A percentile compares a stretch with the other conserved stretches of the same genome.
Evolutionary conservation across 352 stramenopile genomes (phyloP).

Genomic region (Phytophthora cajani): DNA sequence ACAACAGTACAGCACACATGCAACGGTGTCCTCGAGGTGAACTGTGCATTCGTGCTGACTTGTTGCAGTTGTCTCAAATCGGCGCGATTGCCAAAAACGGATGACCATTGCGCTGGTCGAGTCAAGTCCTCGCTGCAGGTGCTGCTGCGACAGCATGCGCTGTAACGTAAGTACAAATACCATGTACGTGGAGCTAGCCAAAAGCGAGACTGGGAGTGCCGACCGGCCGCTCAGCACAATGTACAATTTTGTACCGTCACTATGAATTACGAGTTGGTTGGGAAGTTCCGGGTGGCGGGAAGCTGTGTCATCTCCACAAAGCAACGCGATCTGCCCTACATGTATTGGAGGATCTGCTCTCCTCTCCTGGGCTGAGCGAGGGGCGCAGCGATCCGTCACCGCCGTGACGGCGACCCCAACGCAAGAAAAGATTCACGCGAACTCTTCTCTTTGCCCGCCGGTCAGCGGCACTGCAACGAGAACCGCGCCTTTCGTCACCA

Average conservation of each 20-base stretch:
- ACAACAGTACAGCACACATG: not conserved
- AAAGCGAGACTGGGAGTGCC: no score
- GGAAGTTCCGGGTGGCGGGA: not conserved
- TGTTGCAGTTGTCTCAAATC: not conserved
- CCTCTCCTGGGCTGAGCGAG: constrained; percentile 3
- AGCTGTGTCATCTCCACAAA: not conserved
- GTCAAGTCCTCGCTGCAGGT: not conserved
- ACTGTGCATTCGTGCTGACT: not conserved
- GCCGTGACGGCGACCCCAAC: not conserved
- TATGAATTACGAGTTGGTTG: no score
- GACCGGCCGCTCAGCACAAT: no score
- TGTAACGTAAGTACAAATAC: not conserved
- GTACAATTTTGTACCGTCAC: no score
- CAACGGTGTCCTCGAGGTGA: not conserved
- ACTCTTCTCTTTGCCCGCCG: constrained; percentile 20
- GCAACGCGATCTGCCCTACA: constrained; percentile 1
- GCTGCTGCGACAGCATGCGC: not conserved
- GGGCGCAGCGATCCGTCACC: not conserved
- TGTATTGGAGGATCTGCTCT: constrained; percentile 1
- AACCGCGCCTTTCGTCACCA: not conserved
- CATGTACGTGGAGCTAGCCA: no score
- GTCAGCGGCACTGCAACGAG: not conserved
- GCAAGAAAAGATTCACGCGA: constrained; percentile 4
- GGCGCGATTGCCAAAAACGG: constrained; percentile 16
- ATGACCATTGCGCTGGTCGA: constrained; percentile 13